Conservation (phyloP, 306 rosid species). For the Rubus idaeus region DNA sequence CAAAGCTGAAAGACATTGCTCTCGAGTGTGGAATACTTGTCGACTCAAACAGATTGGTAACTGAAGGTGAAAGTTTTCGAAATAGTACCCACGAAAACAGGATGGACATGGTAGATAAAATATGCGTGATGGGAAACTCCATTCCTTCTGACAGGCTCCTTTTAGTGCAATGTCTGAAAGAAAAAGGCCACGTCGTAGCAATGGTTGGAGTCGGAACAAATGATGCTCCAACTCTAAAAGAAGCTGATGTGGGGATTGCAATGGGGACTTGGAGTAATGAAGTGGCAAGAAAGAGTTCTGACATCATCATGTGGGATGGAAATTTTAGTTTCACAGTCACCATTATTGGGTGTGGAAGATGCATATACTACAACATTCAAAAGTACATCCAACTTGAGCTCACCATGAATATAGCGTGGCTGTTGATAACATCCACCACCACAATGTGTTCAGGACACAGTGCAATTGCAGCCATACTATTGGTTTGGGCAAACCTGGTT, state of each 20-base stretch:
- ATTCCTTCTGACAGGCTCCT: conserved; percentile 21
- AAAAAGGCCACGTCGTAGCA: conserved; percentile 12
- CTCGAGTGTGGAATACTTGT: background rate
- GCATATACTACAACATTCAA: conserved; percentile 20
- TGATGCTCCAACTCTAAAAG: conserved; percentile 15
- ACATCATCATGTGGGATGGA: conserved; percentile 18
- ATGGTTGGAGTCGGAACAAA: conserved; percentile 12
- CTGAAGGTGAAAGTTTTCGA: conserved; percentile 4
- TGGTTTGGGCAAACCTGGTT: conserved; percentile 17
- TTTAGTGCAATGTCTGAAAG: conserved; percentile 21
- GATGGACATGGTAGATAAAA: conserved; percentile 22
- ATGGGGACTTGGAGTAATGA: conserved; percentile 14
- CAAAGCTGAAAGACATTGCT: background rate
- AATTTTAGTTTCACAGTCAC: background rate
- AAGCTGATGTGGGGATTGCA: conserved; percentile 25
- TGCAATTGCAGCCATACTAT: conserved; percentile 21
- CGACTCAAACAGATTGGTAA: background rate
- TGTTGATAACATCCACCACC: conserved; percentile 13
- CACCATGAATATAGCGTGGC: conserved; percentile 12
- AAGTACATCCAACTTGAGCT: conserved; percentile 33
- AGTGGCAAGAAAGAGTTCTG: conserved; percentile 9
- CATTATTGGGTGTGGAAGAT: conserved; percentile 15
- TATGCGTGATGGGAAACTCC: conserved; percentile 13
- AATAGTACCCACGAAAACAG: background rate
- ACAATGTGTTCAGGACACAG: background rate